Conservation (phyloP, 306 rosid species). For the Cicer pinnatifidum region DNA sequence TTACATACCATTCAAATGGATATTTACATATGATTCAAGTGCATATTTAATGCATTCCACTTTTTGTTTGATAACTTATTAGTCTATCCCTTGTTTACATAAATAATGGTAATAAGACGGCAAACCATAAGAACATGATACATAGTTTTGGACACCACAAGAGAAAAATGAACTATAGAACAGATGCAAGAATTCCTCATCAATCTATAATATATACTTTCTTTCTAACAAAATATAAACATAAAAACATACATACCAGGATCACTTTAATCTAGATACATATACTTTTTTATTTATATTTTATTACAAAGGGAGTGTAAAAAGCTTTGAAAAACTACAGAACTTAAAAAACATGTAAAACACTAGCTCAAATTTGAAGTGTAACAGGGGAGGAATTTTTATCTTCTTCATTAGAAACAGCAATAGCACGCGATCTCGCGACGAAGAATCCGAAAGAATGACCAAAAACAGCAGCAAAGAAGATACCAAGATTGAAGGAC, state of each 20-base stretch:
- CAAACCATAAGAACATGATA: background rate
- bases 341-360: background rate
- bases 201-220: background rate
- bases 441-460: conserved; percentile 70
- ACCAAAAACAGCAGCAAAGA: conserved; percentile 68
- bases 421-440: conserved; percentile 49
- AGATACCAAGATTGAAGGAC: conserved; percentile 75
- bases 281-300: background rate
- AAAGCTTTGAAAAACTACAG: too few relatives aligned
- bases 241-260: background rate
- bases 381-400: background rate
- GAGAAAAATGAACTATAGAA: background rate
- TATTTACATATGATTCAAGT: background rate
- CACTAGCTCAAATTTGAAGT: conserved; percentile 40
- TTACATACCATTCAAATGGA: background rate
- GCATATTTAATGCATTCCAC: background rate
- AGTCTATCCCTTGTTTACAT: background rate
- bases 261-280: background rate
- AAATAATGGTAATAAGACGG: background rate
- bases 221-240: background rate
- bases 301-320: background rate
- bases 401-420: conserved; percentile 27
- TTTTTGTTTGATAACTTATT: background rate
- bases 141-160: background rate
- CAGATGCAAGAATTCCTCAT: background rate